phyloP scores from a whole-genome alignment of 2,329 filamentous ascomycete species.

The Aspergillus floridensis region DNA sequence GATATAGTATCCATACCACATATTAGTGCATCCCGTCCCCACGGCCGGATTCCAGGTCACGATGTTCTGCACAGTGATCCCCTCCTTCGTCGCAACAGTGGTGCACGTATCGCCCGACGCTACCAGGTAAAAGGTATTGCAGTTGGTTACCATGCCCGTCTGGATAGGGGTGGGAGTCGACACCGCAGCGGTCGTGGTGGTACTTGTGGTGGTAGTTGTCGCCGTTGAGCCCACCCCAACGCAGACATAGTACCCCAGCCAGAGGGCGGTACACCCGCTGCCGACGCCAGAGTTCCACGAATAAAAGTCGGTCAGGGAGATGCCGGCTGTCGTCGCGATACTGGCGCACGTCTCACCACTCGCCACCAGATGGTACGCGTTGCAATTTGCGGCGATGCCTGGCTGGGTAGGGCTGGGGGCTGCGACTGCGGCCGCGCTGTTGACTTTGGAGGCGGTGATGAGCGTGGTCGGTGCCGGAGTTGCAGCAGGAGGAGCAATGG shows the following conservation, averaged over 20 bases:
- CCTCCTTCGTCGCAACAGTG: slow-evolving; percentile 2
- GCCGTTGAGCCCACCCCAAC: slow-evolving; percentile 1
- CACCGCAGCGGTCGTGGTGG: background rate
- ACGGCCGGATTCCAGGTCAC: slow-evolving; percentile 2
- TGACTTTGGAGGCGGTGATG: background rate
- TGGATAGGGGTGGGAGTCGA: background rate
- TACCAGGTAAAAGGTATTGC: background rate
- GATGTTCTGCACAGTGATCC: background rate
- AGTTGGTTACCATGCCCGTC: slow-evolving; percentile 4
- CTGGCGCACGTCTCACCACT: background rate
- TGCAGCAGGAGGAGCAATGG: background rate
- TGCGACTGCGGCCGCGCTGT: background rate
- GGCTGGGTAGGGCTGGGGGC: slow-evolving; percentile 1
- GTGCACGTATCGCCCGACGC: slow-evolving; percentile 4
- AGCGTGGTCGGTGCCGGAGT: background rate
- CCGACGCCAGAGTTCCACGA: slow-evolving; percentile 9
- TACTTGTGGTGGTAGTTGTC: background rate
- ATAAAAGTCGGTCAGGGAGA: slow-evolving; percentile 12
- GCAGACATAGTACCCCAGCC: slow-evolving; percentile 17
- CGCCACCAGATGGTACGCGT: background rate
- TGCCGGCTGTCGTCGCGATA: slow-evolving; percentile 6
- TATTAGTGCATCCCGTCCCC: background rate
- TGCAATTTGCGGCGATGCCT: slow-evolving; percentile 3
- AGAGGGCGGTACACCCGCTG: slow-evolving; percentile 6
- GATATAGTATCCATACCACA: slow-evolving; percentile 2